phyloP scores from a whole-genome alignment of 306 rosid genomes.

The Castanopsis chinensis region DNA sequence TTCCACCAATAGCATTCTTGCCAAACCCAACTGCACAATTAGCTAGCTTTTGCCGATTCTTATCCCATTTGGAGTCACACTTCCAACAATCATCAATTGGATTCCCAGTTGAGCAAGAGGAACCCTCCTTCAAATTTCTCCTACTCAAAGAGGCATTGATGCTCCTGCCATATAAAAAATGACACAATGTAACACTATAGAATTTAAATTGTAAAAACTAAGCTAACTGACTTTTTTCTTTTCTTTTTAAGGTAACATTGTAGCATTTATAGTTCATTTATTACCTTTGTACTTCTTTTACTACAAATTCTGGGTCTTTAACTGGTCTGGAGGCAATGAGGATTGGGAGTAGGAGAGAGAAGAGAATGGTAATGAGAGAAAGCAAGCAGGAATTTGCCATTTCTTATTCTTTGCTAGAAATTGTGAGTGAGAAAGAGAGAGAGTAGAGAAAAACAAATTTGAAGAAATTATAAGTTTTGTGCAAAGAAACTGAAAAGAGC shows the following conservation, averaged over 20 bases:
- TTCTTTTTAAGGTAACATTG: no score
- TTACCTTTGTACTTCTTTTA: constrained; percentile 66
- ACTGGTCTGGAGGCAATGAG: constrained; percentile 51
- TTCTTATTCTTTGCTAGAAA: constrained; percentile 10
- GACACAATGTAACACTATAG: neutral
- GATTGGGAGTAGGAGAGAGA: constrained; percentile 37
- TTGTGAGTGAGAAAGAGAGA: neutral
- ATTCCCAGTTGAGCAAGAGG: constrained; percentile 84
- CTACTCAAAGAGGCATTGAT: constrained; percentile 57
- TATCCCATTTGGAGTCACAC: constrained; percentile 81
- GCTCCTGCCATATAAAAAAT: constrained; percentile 34
- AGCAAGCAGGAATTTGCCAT: constrained; percentile 39
- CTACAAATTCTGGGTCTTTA: constrained; percentile 64
- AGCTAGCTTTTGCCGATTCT: constrained; percentile 76
- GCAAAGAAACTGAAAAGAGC: constrained; percentile 46
- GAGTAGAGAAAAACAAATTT: constrained; percentile 36
- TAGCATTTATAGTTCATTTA: neutral
- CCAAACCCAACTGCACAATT: constrained; percentile 96
- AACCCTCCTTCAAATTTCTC: constrained; percentile 63
- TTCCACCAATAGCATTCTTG: constrained; percentile 79
- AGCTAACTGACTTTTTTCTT: neutral
- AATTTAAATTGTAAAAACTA: neutral
- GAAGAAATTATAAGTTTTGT: neutral
- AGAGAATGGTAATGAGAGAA: constrained; percentile 37
- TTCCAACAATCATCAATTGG: constrained; percentile 99